Evolutionary conservation across 768 basidiomycete genomes (phyloP).

Genomic region (Lentinus tigrinus): DNA sequence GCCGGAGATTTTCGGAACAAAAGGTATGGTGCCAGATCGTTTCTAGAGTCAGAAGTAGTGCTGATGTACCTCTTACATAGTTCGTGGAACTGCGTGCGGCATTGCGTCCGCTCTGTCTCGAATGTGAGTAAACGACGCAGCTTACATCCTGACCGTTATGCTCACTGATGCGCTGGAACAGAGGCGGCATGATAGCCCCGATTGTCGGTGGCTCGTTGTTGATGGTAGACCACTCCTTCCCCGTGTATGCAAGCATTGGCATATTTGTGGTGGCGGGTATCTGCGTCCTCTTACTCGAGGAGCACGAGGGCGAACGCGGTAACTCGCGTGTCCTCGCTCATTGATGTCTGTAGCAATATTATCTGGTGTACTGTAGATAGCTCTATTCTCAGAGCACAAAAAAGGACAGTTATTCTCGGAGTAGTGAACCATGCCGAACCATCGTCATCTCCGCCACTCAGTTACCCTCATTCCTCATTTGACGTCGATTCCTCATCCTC

Average conservation of each 20-base stretch:
- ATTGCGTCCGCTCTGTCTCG: conserved; percentile 84
- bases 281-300: conserved; percentile 60
- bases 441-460: no score
- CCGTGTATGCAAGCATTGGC: conserved; percentile 72
- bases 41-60: not conserved
- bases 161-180: conserved; percentile 29
- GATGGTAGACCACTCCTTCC: conserved; percentile 63
- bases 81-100: conserved; percentile 86
- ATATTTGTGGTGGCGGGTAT: conserved; percentile 63
- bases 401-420: no score
- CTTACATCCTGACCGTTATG: not conserved
- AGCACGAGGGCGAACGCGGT: conserved; percentile 42
- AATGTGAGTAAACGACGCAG: conserved; percentile 49
- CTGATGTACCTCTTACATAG: conserved; percentile 32
- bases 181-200: conserved; percentile 88
- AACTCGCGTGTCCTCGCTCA: conserved; percentile 21
- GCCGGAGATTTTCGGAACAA: conserved; percentile 82
- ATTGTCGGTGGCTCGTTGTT: conserved; percentile 74
- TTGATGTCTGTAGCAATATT: conserved; percentile 1
- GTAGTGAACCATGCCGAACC: no score
- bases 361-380: no score
- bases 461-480: no score
- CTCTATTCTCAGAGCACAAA: no score
- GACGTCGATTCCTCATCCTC: no score
- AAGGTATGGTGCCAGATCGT: conserved; percentile 43